Evolutionary conservation across 352 stramenopile genomes (phyloP), one percentile per base, ranked within the genome.

Genomic region (Globisporangium mamillatum): DNA sequence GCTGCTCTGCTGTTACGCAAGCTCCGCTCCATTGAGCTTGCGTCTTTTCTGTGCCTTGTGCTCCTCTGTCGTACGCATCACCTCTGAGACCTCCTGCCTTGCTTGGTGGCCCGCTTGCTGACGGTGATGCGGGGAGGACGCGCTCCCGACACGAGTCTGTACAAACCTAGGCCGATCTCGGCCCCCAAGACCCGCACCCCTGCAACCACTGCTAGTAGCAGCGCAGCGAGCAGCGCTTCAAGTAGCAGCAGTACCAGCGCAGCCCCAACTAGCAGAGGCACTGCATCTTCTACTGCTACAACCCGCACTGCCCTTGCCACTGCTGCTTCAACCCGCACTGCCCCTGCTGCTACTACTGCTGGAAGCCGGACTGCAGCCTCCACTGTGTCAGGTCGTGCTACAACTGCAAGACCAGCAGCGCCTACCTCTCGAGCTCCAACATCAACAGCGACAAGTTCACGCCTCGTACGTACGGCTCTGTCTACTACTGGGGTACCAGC

Each of bases 81-180:
- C 3, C 16, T 8, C 16, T n/a, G 41, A 50, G 41, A 50, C 41
- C 41, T 50, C 12, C 38, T 10, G 38, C 36, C 12, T 44, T 2
- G 36, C 36, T 16, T 14, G 36, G 34, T 41, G 3, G 36, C 36
- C 14, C 12, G 9, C 36, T 50, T 22, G 41, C 41, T 50, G 41
- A 27, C 1, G 6, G 66, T 57, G 65, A 70, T 38, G 50, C 58
- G 65, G 4, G 46, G 46, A 16, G 55, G 29, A 27, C 38, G 38
- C 14, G 27, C 24, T 6, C 58, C 59, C 22, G 48, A 66, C 65
- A 63, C 65, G 58, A 70, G 65, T 50, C 34, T 65, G 24, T 70
- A 70, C 48, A 66, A 62, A 18, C 46, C 34, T 0, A 46, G 58
- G 2, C 34, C 57, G 22, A 70, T 70, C 34, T 62, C 48, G 25